A percentile compares a stretch with the other conserved stretches of the same genome.
Conservation (phyloP, 305 asterid species). For the Solanum hybrid region DNA sequence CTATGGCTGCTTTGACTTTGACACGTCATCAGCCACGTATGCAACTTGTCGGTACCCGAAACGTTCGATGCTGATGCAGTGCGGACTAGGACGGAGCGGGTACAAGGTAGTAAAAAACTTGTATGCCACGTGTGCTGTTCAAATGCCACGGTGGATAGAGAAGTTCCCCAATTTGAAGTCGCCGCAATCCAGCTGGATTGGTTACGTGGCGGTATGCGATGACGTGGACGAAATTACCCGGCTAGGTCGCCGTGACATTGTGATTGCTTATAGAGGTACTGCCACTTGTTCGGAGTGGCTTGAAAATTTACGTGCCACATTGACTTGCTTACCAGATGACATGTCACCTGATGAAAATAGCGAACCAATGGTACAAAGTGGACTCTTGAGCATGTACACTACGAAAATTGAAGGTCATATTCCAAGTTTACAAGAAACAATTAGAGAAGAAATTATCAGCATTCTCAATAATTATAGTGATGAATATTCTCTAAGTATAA, state of each 20-base stretch:
- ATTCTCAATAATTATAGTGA: conserved; percentile 33
- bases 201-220: conserved; percentile 78
- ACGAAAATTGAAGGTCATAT: conserved; percentile 20
- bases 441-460: conserved; percentile 38
- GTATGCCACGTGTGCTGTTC: conserved; percentile 57
- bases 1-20: not conserved
- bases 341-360: not conserved
- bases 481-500: conserved; percentile 50
- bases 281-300: conserved; percentile 80
- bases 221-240: conserved; percentile 59
- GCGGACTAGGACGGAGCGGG: not conserved
- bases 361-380: conserved; percentile 72
- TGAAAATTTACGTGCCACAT: conserved; percentile 60
- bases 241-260: conserved; percentile 76
- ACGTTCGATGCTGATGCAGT: not conserved
- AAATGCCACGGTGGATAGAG: conserved; percentile 46
- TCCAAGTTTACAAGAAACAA: conserved; percentile 37
- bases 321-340: conserved; percentile 12
- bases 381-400: conserved; percentile 70
- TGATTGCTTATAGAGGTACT: conserved; percentile 80
- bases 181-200: conserved; percentile 64
- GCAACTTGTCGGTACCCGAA: not conserved
- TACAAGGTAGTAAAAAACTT: conserved; percentile 7
- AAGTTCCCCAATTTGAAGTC: conserved; percentile 39
- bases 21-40: not conserved